Evolutionary conservation across 116 monocot species (phyloP).

Genomic region (Thalassia testudinum): DNA sequence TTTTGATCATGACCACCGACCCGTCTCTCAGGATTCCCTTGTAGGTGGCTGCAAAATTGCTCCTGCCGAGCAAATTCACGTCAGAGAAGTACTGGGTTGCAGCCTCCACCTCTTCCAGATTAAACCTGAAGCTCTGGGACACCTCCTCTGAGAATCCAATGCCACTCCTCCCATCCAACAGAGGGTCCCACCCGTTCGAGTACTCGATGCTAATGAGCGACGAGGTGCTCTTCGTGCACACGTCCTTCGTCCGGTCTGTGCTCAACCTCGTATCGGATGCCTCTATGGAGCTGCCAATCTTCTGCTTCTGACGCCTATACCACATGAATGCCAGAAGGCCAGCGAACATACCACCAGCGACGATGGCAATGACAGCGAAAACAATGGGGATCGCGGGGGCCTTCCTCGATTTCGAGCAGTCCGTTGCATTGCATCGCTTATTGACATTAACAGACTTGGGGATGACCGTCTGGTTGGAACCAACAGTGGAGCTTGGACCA

Average conservation of each 20-base stretch:
- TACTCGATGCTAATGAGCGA: constrained; percentile 67
- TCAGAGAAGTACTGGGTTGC: constrained; percentile 41
- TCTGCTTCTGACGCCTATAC: constrained; percentile 59
- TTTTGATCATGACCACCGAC: constrained; percentile 57
- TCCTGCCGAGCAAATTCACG: constrained; percentile 23
- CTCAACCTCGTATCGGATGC: constrained; percentile 37
- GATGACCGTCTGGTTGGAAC: constrained; percentile 9
- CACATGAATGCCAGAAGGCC: constrained; percentile 37
- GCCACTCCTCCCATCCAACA: constrained; percentile 21
- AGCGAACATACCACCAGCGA: constrained; percentile 14
- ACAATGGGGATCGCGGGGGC: constrained; percentile 18
- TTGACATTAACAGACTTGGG: constrained; percentile 18
- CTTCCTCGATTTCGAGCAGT: constrained; percentile 21
- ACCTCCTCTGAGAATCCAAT: constrained; percentile 13
- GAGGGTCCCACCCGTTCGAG: constrained; percentile 55
- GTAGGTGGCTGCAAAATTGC: constrained; percentile 8
- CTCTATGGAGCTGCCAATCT: constrained; percentile 60
- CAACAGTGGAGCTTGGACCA: not conserved
- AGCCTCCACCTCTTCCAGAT: constrained; percentile 22
- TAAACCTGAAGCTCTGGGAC: constrained; percentile 29
- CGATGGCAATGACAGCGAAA: constrained; percentile 20
- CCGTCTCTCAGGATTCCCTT: constrained; percentile 43
- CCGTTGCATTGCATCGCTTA: constrained; percentile 8
- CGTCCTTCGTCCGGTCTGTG: constrained; percentile 54
- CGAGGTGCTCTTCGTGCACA: constrained; percentile 36